Conservation (phyloP, 768 basidiomycete species). For the Sporobolomyces pararoseus region DNA sequence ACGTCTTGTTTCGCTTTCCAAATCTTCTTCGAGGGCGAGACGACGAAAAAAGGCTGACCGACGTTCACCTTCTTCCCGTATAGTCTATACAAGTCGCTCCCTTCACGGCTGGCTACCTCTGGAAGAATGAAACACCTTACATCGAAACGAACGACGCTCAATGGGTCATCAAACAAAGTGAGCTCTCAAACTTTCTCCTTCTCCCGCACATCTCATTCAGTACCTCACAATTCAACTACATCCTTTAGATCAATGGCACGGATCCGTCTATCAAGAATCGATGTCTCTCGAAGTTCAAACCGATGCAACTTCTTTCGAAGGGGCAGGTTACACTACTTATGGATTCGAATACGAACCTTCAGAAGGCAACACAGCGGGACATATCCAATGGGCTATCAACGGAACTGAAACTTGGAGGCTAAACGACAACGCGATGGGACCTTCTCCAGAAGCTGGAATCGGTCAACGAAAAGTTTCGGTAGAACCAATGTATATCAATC, state of each 20-base stretch:
- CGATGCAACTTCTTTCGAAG: conserved; percentile 32
- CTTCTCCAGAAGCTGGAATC: conserved; percentile 61
- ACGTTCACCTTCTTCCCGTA: too few relatives aligned
- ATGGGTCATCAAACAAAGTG: conserved; percentile 31
- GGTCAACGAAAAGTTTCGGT: conserved; percentile 68
- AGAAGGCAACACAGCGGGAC: conserved; percentile 56
- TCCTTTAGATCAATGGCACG: conserved; percentile 31
- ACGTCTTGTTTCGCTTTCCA: conserved; percentile 46
- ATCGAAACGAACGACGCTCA: conserved; percentile 57
- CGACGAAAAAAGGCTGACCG: too few relatives aligned
- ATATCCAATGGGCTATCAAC: conserved; percentile 73
- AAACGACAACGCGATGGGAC: conserved; percentile 61
- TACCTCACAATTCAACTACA: neutral
- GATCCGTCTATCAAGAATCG: conserved; percentile 29
- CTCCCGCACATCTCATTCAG: neutral
- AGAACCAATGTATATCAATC: conserved; percentile 86
- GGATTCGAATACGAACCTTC: conserved; percentile 38
- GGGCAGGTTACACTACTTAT: conserved; percentile 24
- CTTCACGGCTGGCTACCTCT: conserved; percentile 61
- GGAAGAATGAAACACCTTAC: conserved; percentile 56
- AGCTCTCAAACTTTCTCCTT: too few relatives aligned
- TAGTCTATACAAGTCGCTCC: conserved; percentile 61
- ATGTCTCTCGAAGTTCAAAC: conserved; percentile 29
- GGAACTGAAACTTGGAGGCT: conserved; percentile 68
- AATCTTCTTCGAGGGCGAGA: too few relatives aligned